Evolutionary conservation across 2,329 filamentous ascomycete genomes (phyloP).

Genomic region (Fulvia fulva): DNA sequence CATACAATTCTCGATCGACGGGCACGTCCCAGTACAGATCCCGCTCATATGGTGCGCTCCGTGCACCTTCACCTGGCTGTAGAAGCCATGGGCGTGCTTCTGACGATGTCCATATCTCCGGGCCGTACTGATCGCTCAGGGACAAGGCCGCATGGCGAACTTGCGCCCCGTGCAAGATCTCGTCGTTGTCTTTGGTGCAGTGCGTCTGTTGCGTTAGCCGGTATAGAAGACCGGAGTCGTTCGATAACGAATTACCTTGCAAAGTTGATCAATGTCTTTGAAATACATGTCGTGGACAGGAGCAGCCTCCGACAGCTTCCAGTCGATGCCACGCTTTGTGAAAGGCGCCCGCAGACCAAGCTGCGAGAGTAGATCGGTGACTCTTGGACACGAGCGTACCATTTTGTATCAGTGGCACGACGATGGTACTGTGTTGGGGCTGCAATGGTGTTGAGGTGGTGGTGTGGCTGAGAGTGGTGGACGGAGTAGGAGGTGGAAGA

Average conservation of each 20-base stretch:
- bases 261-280: not conserved
- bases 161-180: not conserved
- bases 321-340: slow-evolving; percentile 1
- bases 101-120: not conserved
- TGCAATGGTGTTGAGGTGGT: not conserved
- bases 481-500: not conserved
- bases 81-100: slow-evolving; percentile 4
- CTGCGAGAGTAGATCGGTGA: slow-evolving; percentile 1
- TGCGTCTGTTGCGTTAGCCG: not conserved
- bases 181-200: slow-evolving; percentile 3
- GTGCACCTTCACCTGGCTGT: not conserved
- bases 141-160: not conserved
- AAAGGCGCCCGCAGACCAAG: slow-evolving; percentile 4
- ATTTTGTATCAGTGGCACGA: not conserved
- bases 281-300: slow-evolving; percentile 1
- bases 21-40: slow-evolving; percentile 5
- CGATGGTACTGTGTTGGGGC: not conserved
- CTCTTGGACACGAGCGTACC: not conserved
- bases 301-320: not conserved
- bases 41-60: not conserved
- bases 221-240: not conserved
- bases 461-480: not conserved
- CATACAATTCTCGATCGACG: slow-evolving; percentile 2
- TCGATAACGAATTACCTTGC: not conserved
- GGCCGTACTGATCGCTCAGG: not conserved